Evolutionary conservation across 192 early-diverging fungal species (phyloP), one percentile per base, ranked within the genome.

Genomic region (Mortierella hygrophila): DNA sequence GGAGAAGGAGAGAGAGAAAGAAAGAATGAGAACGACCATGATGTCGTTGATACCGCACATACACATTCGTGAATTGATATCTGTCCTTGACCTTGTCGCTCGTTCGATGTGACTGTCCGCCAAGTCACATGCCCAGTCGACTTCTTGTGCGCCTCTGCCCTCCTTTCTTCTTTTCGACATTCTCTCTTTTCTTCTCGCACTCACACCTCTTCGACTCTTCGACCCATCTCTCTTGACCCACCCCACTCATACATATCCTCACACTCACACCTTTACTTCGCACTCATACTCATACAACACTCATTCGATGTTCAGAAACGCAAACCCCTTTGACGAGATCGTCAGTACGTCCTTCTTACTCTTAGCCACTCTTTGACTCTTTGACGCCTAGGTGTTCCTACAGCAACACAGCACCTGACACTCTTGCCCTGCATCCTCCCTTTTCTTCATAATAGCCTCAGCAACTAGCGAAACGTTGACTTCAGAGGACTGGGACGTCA

Each of bases 391-490:
- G 10, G 46, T 10, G 13, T 42, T 42, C 6, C 32, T 20, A 13
- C 40, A 37, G 26, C 29, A 18, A 5, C 69, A 11, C 35, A 20
- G 29, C 49, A 18, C 41, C 42, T n/a, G 42, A 52, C 60, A 82
- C 55, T 32, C 38, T 72, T 29, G 46, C 47, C 10, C 38, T 1
- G 35, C 40, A 68, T 52, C 29, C 29, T 38, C 40, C 5, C 42
- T 18, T 18, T 55, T 49, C 20, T 77, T 70, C 47, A 26, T 40
- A 32, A 57, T 91, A 93, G 93, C 85, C 79, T 92, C 94, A 88
- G 98, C 98, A 20, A 99, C 99, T 10, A 95, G 93, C 89, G 97
- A 99, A 87, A 96, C 92, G 69, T 93, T 98, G 79, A 96, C 97
- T 18, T 91, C 93, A 54, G 99, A 99, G 89, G 96, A 99, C 91